A percentile compares a stretch with the other conserved stretches of the same genome.
Conservation (phyloP, 495 filamentous ascomycete species). For the Xylaria sp. region DNA sequence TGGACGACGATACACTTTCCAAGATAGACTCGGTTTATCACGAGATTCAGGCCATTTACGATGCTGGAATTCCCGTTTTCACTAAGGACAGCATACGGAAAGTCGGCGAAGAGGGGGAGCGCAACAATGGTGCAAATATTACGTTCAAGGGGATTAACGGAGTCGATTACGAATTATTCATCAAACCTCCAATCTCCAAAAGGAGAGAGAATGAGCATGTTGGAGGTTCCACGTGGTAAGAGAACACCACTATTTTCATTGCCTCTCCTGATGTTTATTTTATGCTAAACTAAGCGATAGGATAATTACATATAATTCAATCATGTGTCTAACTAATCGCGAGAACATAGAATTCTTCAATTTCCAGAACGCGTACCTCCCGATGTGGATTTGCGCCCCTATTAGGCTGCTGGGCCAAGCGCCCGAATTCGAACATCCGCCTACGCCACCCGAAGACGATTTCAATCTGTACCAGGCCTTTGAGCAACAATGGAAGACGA, state of each 20-base stretch:
- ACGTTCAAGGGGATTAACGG: constrained; percentile 21
- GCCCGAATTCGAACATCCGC: constrained; percentile 21
- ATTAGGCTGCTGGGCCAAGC: not conserved
- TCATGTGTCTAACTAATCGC: constrained; percentile 16
- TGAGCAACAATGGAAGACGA: constrained; percentile 30
- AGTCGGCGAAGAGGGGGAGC: constrained; percentile 26
- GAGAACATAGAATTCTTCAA: constrained; percentile 12
- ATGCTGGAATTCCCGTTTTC: constrained; percentile 10
- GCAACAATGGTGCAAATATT: constrained; percentile 22
- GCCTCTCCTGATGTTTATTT: too few relatives aligned
- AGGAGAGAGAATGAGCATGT: constrained; percentile 26
- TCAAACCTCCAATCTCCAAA: constrained; percentile 13
- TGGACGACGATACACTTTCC: constrained; percentile 4
- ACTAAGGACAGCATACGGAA: constrained; percentile 22
- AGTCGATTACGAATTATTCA: constrained; percentile 27
- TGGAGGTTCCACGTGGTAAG: constrained; percentile 24
- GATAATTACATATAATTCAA: constrained; percentile 19
- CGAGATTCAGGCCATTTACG: constrained; percentile 21
- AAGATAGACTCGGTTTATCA: constrained; percentile 26
- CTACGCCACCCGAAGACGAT: constrained; percentile 26
- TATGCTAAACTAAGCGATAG: constrained; percentile 25
- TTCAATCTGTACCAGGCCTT: constrained; percentile 27
- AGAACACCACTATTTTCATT: constrained; percentile 21
- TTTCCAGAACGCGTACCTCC: constrained; percentile 24
- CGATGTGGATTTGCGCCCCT: constrained; percentile 25